phyloP scores from a whole-genome alignment of 2,329 filamentous ascomycete genomes.

The Neofusicoccum sp. region DNA sequence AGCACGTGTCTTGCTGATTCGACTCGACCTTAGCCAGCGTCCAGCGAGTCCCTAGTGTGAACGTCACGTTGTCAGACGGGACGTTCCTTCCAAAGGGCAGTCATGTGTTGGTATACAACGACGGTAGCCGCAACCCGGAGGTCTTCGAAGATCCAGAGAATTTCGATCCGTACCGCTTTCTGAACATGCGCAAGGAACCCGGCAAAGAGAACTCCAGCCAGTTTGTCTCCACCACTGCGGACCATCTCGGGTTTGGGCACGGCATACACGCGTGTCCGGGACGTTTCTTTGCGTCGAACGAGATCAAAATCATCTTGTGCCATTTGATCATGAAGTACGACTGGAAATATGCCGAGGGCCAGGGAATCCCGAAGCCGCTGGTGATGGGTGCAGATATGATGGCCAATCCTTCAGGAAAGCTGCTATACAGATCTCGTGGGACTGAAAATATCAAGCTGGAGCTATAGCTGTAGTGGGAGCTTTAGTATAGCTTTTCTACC shows the following conservation, averaged over 20 bases:
- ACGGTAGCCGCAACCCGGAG: neutral
- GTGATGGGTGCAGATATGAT: neutral
- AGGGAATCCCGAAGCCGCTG: neutral
- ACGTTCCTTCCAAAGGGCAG: slow-evolving; percentile 18
- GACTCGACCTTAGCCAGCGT: slow-evolving; percentile 1
- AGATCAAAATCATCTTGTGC: neutral
- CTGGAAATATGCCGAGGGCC: neutral
- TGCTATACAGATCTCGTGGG: no score
- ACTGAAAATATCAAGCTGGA: no score
- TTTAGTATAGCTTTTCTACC: no score
- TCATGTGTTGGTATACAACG: neutral
- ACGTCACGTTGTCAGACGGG: slow-evolving; percentile 19
- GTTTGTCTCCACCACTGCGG: neutral
- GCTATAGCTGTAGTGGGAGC: no score
- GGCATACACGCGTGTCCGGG: neutral
- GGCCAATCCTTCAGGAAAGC: no score
- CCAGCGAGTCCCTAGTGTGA: neutral
- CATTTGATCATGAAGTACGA: neutral
- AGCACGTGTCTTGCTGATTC: no score
- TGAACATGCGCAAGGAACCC: slow-evolving; percentile 4
- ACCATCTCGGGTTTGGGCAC: neutral
- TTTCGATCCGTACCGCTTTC: slow-evolving; percentile 20
- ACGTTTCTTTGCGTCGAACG: neutral
- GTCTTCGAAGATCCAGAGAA: slow-evolving; percentile 11
- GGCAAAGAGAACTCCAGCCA: slow-evolving; percentile 5